phyloP scores from a whole-genome alignment of 257 asterid species.

The Ballota nigra region DNA sequence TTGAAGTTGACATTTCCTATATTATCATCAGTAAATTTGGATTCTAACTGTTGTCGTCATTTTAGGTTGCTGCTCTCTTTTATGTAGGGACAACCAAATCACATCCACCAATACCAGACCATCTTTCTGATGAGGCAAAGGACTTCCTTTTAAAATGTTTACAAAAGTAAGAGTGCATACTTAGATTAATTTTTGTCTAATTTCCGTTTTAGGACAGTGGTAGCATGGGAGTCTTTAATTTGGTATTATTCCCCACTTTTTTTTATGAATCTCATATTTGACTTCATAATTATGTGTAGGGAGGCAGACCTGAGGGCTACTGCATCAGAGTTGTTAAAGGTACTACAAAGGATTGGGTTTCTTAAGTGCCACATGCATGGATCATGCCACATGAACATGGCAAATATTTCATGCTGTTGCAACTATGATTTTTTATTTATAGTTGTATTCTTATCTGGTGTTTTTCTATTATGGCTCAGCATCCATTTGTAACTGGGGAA shows the following conservation, averaged over 20 bases:
- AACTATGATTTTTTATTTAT: background rate
- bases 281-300: slow-evolving; percentile 45
- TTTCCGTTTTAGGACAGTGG: slow-evolving; percentile 6
- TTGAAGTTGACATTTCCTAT: slow-evolving; percentile 2
- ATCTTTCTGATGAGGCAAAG: slow-evolving; percentile 86
- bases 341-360: slow-evolving; percentile 27
- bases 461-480: slow-evolving; percentile 45
- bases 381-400: background rate
- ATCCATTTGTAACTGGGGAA: slow-evolving; percentile 90
- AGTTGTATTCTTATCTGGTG: slow-evolving; percentile 1
- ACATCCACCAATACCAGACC: slow-evolving; percentile 99
- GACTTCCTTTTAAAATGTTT: slow-evolving; percentile 87
- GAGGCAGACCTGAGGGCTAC: slow-evolving; percentile 83
- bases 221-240: slow-evolving; percentile 10
- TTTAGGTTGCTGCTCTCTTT: slow-evolving; percentile 97
- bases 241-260: background rate
- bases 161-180: slow-evolving; percentile 66
- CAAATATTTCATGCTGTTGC: background rate
- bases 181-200: background rate
- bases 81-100: slow-evolving; percentile 97
- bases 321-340: slow-evolving; percentile 92
- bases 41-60: slow-evolving; percentile 17
- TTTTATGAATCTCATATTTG: slow-evolving; percentile 22
- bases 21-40: slow-evolving; percentile 14
- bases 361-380: background rate